Base-by-base conservation (phyloP, 345 rosid genomes). In the Hibiscus trionum region DNA sequence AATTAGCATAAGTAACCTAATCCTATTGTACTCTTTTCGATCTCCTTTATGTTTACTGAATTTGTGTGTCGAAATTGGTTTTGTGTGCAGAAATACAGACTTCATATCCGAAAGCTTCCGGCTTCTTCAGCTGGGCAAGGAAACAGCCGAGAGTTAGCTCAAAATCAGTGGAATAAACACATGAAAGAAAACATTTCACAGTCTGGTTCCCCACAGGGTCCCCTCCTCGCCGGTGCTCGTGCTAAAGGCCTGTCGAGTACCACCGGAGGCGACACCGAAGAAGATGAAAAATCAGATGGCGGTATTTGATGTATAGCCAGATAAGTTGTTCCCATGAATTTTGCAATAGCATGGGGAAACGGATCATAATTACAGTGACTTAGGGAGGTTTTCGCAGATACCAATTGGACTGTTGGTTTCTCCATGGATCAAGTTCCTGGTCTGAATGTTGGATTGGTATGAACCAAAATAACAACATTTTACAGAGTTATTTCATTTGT, bases 81-180 rank as follows among this genome's bases (percentile, higher is more conserved):
- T 21, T 74, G 39, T 69, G 21, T 80, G 76, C 84, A 93, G 98
- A 93, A 93, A 79, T 93, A 90, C 78, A 82, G 98, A 75, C 87
- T 90, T 77, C 91, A 90, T 80, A 75, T 87, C 44, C 82, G 88
- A 53, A 88, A 86, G 75, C 71, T 79, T 69, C 83, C 88, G 47
- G 52, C 74, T 15, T 58, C 84, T 72, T 64, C 82, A 2, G 8
- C 82, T 2, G 58, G 70, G 4, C 15, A 72, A 69, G 68, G 78
- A 69, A 77, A 81, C 44, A 74, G 79, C 21, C 68, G 75, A 17
- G 70, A 83, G 76, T 75, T 76, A 61, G 76, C 76, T 63, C 82
- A 78, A 73, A 78, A 76, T 17, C 84, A 74, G 29, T 69, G 59
- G 19, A 61, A 63, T n/a, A 19, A 49, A 39, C 71, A 75, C 66